phyloP scores from a whole-genome alignment of 2,329 filamentous ascomycete species.

The Helminthosporium solani region DNA sequence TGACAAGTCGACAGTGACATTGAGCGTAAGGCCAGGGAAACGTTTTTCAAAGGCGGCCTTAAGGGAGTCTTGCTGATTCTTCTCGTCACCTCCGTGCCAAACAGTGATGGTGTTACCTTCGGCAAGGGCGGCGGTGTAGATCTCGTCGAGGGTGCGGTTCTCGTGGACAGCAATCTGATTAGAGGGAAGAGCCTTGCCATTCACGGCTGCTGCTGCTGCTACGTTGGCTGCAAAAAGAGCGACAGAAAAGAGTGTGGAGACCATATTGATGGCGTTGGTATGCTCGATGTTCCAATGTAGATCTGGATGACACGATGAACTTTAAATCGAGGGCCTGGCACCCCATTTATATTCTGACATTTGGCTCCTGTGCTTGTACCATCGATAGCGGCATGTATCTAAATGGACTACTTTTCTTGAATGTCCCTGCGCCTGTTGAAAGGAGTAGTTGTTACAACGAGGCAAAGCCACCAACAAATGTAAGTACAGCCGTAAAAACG shows the following conservation, averaged over 20 bases:
- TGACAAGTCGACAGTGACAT: conserved; percentile 57
- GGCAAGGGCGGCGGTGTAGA: conserved; percentile 52
- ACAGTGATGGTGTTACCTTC: conserved; percentile 51
- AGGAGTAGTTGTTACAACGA: no score
- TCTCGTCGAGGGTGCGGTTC: conserved; percentile 51
- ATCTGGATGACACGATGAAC: no score
- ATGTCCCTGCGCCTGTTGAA: no score
- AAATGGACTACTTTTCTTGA: no score
- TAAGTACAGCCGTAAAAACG: no score
- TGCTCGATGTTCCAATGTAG: neutral
- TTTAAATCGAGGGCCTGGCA: neutral
- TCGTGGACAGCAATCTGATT: conserved; percentile 33
- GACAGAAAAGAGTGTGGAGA: neutral
- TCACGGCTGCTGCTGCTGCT: neutral
- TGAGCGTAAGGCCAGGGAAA: conserved; percentile 55
- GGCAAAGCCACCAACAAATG: no score
- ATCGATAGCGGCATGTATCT: no score
- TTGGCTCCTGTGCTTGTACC: no score
- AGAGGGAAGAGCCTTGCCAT: neutral
- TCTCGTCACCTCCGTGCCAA: conserved; percentile 54
- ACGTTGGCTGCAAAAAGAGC: neutral
- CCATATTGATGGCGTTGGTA: neutral
- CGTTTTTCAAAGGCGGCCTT: conserved; percentile 49
- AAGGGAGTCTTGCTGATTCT: conserved; percentile 41
- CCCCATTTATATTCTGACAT: no score